Evolutionary conservation across 2,329 filamentous ascomycete genomes (phyloP), one percentile per base, ranked within the genome.

Genomic region (Scedosporium boydii): DNA sequence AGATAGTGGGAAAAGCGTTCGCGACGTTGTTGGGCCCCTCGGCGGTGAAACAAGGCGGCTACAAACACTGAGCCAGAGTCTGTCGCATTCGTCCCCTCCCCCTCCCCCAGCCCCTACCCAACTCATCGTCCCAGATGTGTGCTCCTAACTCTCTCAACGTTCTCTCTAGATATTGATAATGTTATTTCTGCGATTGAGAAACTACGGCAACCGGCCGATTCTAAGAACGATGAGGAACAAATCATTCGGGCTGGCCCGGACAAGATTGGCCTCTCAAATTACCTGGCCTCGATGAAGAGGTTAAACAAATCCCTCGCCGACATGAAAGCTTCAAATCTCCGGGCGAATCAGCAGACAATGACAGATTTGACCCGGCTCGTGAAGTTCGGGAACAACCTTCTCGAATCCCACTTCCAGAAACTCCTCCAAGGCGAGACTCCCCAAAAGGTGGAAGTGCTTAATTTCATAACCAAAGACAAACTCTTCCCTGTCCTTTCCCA

Each of bases 41-140:
- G 96, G 93, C 71, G 90, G 89, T 69, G 96, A 97, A 74, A 98
- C 95, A 0, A 90, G 91, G 74, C 88, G 87, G 65, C 81, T 98
- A 23, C 95, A 98, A 75, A 84, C 88, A n/a, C 85, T 96, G 42
- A 92, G 90, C 67, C 87, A 84, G 67, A 99, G 88, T 89, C 72
- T 69, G 82, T 74, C 10, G 26, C 21, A 14, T 12, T 51, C 58
- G 26, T 7, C 34, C 48, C 27, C 27, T 29, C 6, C 27, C 27
- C 3, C 6, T 29, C 27, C 27, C 27, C 27, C 27, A 1, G 27
- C 27, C 27, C 46, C 14, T 12, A 21, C 10, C 23, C 27, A n/a
- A 48, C 18, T n/a, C 26, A 16, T n/a, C 21, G 2, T 14, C 16
- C 38, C 4, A 42, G 14, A 44, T 44, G 58, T 46, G 3, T 23